Evolutionary conservation across 1,284 basidiomycete species (phyloP), one percentile per base, ranked within the genome.

Genomic region (Marasmius fiardii): DNA sequence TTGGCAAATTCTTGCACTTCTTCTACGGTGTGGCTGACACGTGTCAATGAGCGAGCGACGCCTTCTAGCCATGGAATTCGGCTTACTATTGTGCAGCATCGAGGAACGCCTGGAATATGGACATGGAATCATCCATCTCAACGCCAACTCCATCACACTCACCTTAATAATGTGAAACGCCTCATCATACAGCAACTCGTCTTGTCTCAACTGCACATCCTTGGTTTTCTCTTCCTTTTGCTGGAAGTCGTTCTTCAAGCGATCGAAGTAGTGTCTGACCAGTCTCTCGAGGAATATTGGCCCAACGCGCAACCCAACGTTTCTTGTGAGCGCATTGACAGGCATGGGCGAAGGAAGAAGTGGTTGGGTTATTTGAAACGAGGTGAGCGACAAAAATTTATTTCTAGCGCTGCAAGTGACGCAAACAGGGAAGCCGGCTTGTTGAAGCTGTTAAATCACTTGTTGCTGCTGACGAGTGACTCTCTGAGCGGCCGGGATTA

Each of bases 1-100:
- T 95, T 94, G 4, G 90, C 85, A 64, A 96, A 94, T 34, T 70
- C 75, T 76, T 96, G 93, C 0, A 94, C 74, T 52, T 94, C 91
- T 67, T 95, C 92, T 3, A 95, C 86, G 0, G 91, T 86, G 68
- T 93, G 89, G 43, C 81, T 85, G 58, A 24, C 51, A 14, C 35
- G 52, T 43, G 28, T 34, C 51, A 33, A n/a, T 23, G 43, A 24
- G 23, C 12, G 37, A 51, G 34, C 16, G 51, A 24, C 31, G 5
- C 51, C 11, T n/a, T 35, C 24, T 45, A 34, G 45, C 16, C n/a
- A 11, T 33, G 4, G 51, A 14, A 35, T 65, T 79, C 69, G 59
- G 84, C 81, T 74, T 72, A 51, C 72, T 74, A 14, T 20, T 28
- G 34, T 10, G 86, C 72, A 35, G 79, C 78, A 53, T 82, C 75